Evolutionary conservation across 805 yeast species (phyloP), one percentile per base, ranked within the genome.

Genomic region (Yamadazyma ubonensis): DNA sequence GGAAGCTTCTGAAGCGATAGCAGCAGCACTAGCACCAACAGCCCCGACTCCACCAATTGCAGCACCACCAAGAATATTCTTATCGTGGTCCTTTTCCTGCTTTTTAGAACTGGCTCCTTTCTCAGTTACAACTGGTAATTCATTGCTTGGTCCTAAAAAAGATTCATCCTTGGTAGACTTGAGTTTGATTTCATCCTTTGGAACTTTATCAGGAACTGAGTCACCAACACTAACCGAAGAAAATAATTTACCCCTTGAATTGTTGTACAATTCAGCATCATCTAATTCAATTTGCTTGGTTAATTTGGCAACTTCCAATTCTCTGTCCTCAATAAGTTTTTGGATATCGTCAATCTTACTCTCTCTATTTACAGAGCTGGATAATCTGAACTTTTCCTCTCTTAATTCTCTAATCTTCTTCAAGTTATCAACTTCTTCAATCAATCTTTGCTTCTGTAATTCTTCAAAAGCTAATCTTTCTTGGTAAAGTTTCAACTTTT

Each of bases 351-450:
- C 60, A 33, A 58, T 36, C 23, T 55, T 51, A 33, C 45, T 39
- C 18, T 53, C 54, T 23, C 46, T 46, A 22, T 46, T 44, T 22
- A 53, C 54, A 37, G 56, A 51, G 29, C 37, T 43, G n/a, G 61
- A 45, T 41, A 58, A 57, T 43, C 58, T 52, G 14, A 57, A 62
- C 47, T 64, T 67, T 40, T 68, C 70, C 38, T 59, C 68, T 43
- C 69, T 59, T 43, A 69, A 56, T 21, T 60, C 63, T 51, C 58
- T 57, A 50, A 63, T 59, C 46, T 61, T 59, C 50, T 69, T 67
- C 53, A 70, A 59, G 48, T 66, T 63, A 19, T 56, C 63, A 40
- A 60, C 63, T 51, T 65, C 75, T 33, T 59, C 71, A 49, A 59
- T 50, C 45, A 67, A 56, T 44, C 67, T 60, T 33, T 52, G 46